Base-by-base conservation (phyloP, 2,329 filamentous ascomycete genomes). In the Phyllachora maydis region DNA sequence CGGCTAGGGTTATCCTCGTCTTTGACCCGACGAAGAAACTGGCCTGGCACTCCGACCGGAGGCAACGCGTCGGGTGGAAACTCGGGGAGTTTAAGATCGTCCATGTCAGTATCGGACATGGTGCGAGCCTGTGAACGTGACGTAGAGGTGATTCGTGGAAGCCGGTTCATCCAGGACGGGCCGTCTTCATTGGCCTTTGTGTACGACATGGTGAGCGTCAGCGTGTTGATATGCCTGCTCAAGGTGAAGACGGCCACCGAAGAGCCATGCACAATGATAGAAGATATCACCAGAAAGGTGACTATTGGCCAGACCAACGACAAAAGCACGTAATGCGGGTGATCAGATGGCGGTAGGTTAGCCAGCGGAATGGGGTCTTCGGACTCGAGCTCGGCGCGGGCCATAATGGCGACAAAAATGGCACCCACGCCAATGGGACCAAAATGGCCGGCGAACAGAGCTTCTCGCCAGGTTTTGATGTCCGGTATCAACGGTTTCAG, bases 241-340 rank as follows among this genome's bases (percentile, higher is more conserved):
- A 98, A 65, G 0, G 88, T 95, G 39, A 98, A 98, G 6, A 98
- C 88, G 4, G 88, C 88, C 36, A 98, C 76, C 0, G 88, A 95
- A n/a, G 88, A 95, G 12, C 88, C 88, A 39, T 98, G 88, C 2
- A 98, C 79, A 18, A 95, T 50, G 37, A 98, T 98, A 8, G 88
- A 98, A 4, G 77, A 64, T 25, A 98, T 78, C 30, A 98, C 85
- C 39, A 98, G 55, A 47, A 98, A 98, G 1, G 79, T 81, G 0
- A 78, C 79, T 28, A 98, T 83, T 0, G 88, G 88, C 88, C 88
- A 98, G 22, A 98, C 90, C 14, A 92, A 52, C 26, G 77, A 64
- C 24, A 95, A 70, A 16, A 93, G 57, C 16, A 67, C 62, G 33
- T 73, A 75, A 27, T 74, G 50, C 1, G 62, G 58, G 2, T 57